phyloP scores from a whole-genome alignment of 2,329 filamentous ascomycete genomes.

The Chaetomiaceae sp. region DNA sequence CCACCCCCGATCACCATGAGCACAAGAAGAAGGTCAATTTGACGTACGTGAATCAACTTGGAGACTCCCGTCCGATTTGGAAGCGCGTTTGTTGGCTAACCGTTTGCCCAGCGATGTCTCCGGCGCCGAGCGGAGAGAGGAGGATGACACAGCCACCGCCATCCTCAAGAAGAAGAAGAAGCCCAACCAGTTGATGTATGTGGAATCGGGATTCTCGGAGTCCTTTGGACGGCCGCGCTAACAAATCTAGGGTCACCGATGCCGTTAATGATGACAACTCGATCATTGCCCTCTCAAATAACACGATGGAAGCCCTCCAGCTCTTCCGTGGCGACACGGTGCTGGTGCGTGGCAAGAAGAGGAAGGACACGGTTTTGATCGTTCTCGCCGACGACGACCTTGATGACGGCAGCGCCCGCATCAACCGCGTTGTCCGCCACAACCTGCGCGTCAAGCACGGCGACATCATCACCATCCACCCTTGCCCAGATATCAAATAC shows the following conservation, averaged over 20 bases:
- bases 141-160: slow-evolving; percentile 88
- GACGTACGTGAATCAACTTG: slow-evolving; percentile 54
- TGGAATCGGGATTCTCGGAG: neutral
- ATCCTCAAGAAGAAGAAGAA: slow-evolving; percentile 99
- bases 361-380: slow-evolving; percentile 97
- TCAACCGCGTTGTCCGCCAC: slow-evolving; percentile 98
- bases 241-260: slow-evolving; percentile 75
- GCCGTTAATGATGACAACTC: slow-evolving; percentile 99
- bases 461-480: slow-evolving; percentile 93
- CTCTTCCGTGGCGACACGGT: slow-evolving; percentile 99
- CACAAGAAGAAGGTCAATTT: slow-evolving; percentile 81
- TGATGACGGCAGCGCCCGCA: slow-evolving; percentile 92
- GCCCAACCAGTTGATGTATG: slow-evolving; percentile 94
- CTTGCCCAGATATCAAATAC: slow-evolving; percentile 99
- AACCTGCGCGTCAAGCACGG: slow-evolving; percentile 98
- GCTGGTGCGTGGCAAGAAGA: slow-evolving; percentile 98
- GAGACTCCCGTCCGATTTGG: neutral
- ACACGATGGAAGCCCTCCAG: slow-evolving; percentile 97
- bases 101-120: slow-evolving; percentile 67
- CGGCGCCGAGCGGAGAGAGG: slow-evolving; percentile 78
- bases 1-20: slow-evolving; percentile 47
- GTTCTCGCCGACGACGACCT: slow-evolving; percentile 96
- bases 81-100: slow-evolving; percentile 33
- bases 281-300: slow-evolving; percentile 95
- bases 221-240: slow-evolving; percentile 20